These are phyloP conservation scores for Macadamia integrifolia DNA, from an alignment of 164 flowering plant species.

Conservation along the genomic window DNA sequence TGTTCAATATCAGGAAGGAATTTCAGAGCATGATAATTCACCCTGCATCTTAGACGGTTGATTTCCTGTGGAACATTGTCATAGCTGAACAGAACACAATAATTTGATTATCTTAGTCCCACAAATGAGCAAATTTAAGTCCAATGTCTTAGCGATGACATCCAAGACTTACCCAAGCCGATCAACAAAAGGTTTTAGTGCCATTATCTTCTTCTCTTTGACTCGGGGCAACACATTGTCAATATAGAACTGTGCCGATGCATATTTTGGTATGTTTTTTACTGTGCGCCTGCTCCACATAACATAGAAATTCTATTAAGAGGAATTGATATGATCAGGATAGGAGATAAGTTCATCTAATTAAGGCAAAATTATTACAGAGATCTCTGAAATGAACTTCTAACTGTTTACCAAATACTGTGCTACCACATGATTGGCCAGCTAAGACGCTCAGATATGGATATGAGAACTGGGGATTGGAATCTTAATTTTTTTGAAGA, in stretches of 20 bases:
- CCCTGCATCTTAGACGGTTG: constrained; percentile 91
- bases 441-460: too few species aligned
- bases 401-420: too few species aligned
- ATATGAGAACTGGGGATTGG: too few species aligned
- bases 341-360: too few species aligned
- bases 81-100: constrained; percentile 45
- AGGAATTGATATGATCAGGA: neutral
- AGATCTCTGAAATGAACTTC: too few species aligned
- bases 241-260: constrained; percentile 92
- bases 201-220: constrained; percentile 99
- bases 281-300: constrained; percentile 70
- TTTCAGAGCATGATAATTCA: constrained; percentile 91
- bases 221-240: constrained; percentile 95
- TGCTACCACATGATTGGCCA: too few species aligned
- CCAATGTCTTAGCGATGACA: neutral
- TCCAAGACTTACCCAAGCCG: constrained; percentile 74
- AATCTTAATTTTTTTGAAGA: too few species aligned
- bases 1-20: constrained; percentile 91
- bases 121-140: constrained; percentile 1
- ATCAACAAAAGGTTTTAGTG: constrained; percentile 97
- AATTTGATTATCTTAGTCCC: neutral
- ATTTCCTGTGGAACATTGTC: constrained; percentile 95
- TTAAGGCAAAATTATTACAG: too few species aligned
- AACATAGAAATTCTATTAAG: neutral
- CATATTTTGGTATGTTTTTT: constrained; percentile 97